These are phyloP conservation scores for Pythium phragmitis DNA, from an alignment of 352 stramenopile genomes.

Conservation along the genomic window DNA sequence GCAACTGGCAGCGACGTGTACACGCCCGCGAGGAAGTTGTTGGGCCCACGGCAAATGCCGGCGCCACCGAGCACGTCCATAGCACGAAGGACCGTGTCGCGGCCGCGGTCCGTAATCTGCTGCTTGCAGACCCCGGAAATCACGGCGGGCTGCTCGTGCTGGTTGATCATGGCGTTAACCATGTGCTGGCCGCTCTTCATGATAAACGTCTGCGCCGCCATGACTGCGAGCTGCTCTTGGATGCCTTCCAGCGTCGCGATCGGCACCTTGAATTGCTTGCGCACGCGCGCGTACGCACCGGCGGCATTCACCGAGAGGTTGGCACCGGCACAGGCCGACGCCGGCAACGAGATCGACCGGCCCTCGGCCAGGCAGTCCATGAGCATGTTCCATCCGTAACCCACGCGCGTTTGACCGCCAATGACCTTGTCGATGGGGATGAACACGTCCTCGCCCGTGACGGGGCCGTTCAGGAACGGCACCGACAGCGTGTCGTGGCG, in stretches of 20 bases:
- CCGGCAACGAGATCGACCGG: constrained; percentile 95
- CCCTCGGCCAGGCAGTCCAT: constrained; percentile 98
- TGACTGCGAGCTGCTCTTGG: constrained; percentile 95
- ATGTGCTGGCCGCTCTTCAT: constrained; percentile 95
- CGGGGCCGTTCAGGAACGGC: constrained; percentile 98
- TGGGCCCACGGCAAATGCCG: constrained; percentile 96
- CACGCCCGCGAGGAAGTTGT: constrained; percentile 95
- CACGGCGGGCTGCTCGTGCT: constrained; percentile 98
- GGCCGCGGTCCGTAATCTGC: constrained; percentile 96
- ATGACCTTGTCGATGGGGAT: constrained; percentile 98
- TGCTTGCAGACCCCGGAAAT: constrained; percentile 99
- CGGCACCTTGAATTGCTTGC: constrained; percentile 98
- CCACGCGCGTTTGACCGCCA: constrained; percentile 94
- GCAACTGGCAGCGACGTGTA: constrained; percentile 97
- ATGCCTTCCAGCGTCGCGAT: constrained; percentile 98
- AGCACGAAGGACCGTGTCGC: constrained; percentile 94
- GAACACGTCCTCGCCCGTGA: constrained; percentile 96
- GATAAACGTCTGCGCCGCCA: constrained; percentile 94
- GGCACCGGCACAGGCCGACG: constrained; percentile 90
- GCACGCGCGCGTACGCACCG: constrained; percentile 94
- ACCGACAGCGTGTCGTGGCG: constrained; percentile 95
- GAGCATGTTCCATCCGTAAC: constrained; percentile 99
- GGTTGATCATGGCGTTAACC: constrained; percentile 99
- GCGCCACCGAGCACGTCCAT: constrained; percentile 98
- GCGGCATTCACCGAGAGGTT: constrained; percentile 92